Conservation (phyloP, 2,329 filamentous ascomycete species). For the Exophiala sp. region DNA sequence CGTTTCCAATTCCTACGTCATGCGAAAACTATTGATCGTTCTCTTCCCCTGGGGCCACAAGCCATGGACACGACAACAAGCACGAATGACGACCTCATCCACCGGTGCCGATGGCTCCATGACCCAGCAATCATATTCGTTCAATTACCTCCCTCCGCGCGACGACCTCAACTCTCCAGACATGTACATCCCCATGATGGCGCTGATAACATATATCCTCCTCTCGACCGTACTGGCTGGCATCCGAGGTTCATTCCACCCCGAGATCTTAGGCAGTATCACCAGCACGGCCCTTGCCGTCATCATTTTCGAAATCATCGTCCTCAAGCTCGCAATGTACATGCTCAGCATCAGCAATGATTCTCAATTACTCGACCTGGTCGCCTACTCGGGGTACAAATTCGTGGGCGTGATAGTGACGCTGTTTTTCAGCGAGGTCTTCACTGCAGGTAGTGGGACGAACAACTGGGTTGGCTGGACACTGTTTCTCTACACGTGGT, state of each 20-base stretch:
- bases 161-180: conserved; percentile 97
- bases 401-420: conserved; percentile 96
- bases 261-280: conserved; percentile 85
- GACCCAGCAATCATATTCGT: conserved; percentile 53
- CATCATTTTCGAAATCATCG: conserved; percentile 82
- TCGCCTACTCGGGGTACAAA: conserved; percentile 97
- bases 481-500: conserved; percentile 85
- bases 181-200: conserved; percentile 99
- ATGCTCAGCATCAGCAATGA: conserved; percentile 91
- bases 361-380: conserved; percentile 85
- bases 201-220: conserved; percentile 93
- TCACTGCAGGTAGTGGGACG: conserved; percentile 75
- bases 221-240: conserved; percentile 88
- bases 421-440: conserved; percentile 71
- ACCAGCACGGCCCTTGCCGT: conserved; percentile 80
- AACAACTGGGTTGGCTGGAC: conserved; percentile 86
- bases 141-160: conserved; percentile 76
- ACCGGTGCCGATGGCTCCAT: conserved; percentile 57
- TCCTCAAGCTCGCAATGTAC: conserved; percentile 88
- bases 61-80: conserved; percentile 91
- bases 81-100: conserved; percentile 44
- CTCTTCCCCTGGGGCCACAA: conserved; percentile 97
- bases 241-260: conserved; percentile 85
- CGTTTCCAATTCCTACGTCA: conserved; percentile 94
- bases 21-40: conserved; percentile 88